A percentile compares a stretch with the other conserved stretches of the same genome.
Evolutionary conservation across 345 rosid genomes (phyloP).

Genomic region (Toxicodendron radicans): DNA sequence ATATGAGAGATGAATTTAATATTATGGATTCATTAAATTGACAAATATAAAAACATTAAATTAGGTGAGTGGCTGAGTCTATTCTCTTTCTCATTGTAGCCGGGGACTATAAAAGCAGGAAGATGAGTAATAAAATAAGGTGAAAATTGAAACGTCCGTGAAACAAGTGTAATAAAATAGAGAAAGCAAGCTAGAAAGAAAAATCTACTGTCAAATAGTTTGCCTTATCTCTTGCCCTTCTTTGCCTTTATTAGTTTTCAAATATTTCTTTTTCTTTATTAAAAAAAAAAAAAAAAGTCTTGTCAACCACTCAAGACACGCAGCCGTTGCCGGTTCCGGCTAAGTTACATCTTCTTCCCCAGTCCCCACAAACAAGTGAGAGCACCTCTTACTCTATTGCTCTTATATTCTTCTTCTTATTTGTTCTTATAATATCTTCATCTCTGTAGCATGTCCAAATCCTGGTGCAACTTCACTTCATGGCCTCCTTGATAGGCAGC

Average conservation of each 20-base stretch:
- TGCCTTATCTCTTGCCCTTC: conserved; percentile 46
- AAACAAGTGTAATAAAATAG: conserved; percentile 25
- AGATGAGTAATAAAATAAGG: conserved; percentile 11
- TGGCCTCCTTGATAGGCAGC: conserved; percentile 24
- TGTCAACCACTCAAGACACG: conserved; percentile 61
- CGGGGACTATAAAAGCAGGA: conserved; percentile 3
- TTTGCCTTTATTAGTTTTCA: conserved; percentile 41
- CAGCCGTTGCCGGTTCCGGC: conserved; percentile 50
- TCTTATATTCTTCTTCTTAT: conserved; percentile 7
- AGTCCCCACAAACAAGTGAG: conserved; percentile 17
- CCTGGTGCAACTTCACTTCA: conserved; percentile 63
- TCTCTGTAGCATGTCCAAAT: conserved; percentile 28
- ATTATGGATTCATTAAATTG: neutral
- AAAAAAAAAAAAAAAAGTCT: conserved; percentile 46
- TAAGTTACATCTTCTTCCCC: conserved; percentile 15
- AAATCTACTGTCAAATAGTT: conserved; percentile 21
- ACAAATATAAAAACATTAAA: neutral
- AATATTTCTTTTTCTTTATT: conserved; percentile 39
- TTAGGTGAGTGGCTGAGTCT: neutral
- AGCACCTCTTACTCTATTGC: conserved; percentile 7
- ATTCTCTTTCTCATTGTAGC: neutral
- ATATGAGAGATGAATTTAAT: neutral
- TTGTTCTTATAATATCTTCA: conserved; percentile 15
- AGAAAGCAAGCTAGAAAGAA: neutral
- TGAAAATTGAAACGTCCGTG: conserved; percentile 28